phyloP scores from a whole-genome alignment of 2,329 filamentous ascomycete species.

The Penicillium sp. region DNA sequence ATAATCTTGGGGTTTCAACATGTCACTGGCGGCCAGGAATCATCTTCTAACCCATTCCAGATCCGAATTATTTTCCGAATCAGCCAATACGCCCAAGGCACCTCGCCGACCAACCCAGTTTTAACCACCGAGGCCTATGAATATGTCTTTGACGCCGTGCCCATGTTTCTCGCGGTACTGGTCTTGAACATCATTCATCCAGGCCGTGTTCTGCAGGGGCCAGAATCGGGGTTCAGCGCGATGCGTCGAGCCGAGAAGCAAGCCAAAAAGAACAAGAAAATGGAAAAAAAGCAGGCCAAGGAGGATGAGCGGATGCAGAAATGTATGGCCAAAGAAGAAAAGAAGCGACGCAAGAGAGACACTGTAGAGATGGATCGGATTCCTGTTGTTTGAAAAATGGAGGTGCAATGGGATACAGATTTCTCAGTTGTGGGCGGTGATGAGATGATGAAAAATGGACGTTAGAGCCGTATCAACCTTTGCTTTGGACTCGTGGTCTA shows the following conservation, averaged over 20 bases:
- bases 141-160: conserved; percentile 49
- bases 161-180: conserved; percentile 48
- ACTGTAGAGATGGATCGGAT: no score
- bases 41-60: conserved; percentile 20
- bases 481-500: no score
- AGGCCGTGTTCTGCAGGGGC: conserved; percentile 43
- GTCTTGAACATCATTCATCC: conserved; percentile 46
- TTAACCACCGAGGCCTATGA: conserved; percentile 49
- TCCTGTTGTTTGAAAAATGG: no score
- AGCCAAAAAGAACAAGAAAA: conserved; percentile 39
- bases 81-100: conserved; percentile 50
- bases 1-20: no score
- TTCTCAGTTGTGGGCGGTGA: no score
- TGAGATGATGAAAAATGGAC: no score
- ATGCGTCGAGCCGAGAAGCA: conserved; percentile 39
- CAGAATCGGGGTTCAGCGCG: conserved; percentile 25
- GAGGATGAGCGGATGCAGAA: neutral
- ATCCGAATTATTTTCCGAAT: conserved; percentile 57
- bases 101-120: conserved; percentile 55
- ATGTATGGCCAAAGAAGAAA: neutral
- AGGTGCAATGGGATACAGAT: no score
- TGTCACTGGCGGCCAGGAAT: no score
- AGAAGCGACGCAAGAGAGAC: neutral
- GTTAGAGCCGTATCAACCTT: no score
- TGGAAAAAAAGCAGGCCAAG: conserved; percentile 2